Evolutionary conservation across 2,329 filamentous ascomycete genomes (phyloP), one percentile per base, ranked within the genome.

Genomic region (Incumbomyces delicatus): DNA sequence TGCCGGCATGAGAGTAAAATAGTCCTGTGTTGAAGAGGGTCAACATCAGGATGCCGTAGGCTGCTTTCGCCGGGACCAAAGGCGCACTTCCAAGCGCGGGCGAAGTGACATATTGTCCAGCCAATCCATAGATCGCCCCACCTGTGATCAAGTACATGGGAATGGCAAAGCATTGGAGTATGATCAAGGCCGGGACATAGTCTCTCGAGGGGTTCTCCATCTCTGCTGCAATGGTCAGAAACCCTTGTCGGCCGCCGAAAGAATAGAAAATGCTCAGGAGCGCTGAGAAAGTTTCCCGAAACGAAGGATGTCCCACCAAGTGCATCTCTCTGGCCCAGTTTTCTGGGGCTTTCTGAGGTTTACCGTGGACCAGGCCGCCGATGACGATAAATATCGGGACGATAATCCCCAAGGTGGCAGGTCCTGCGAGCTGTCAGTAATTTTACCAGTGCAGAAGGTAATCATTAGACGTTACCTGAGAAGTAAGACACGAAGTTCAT

Each of bases 311-410:
- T 13, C 47, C 42, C 29, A 46, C 16, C 11, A 41, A 17, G 5
- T 46, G 18, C 17, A 49, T 46, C 7, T 49, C 36, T 20, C 41
- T 46, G 3, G 40, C 3, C 42, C 37, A 47, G 29, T 12, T 33
- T 7, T 14, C 12, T n/a, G 37, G 38, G 3, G 45, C 38, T 3
- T 5, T 6, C 35, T 46, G 42, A 18, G 47, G 47, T 4, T 18
- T 16, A 6, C 7, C 42, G 10, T 72, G 77, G 52, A 82, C 72
- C 68, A 86, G 81, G 47, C 78, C 80, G 55, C 83, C 72, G 34
- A 77, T 66, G 32, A 85, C 80, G 29, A 42, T 49, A 36, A 49
- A 41, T n/a, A 49, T 37, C 32, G 70, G 53, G 18, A 76, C 56
- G 54, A 82, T 76, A 30, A 76, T 81, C 16, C 68, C 64, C 53